Evolutionary conservation across 768 basidiomycete species (phyloP).

Genomic region (Nidularia pulvinata): DNA sequence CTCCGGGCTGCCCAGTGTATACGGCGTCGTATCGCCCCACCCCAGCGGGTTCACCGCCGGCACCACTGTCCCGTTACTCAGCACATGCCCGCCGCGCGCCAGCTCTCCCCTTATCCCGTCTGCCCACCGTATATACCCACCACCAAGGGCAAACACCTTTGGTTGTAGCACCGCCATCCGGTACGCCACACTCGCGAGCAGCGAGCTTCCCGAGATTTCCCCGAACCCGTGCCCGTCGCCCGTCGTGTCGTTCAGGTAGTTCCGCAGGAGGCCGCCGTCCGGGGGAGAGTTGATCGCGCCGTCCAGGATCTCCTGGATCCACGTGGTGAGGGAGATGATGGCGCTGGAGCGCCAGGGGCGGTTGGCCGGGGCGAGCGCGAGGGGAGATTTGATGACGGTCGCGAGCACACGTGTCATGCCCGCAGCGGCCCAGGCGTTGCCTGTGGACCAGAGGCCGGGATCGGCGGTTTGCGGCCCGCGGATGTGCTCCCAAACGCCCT

Average conservation of each 20-base stretch:
- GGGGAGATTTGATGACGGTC: constrained; percentile 37
- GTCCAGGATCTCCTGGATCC: constrained; percentile 46
- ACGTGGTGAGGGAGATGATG: constrained; percentile 21
- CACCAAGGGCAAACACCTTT: constrained; percentile 14
- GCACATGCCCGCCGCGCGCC: constrained; percentile 25
- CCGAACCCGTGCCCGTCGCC: constrained; percentile 32
- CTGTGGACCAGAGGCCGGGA: constrained; percentile 45
- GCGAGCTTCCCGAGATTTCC: constrained; percentile 39
- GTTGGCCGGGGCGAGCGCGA: constrained; percentile 9
- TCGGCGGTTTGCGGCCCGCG: constrained; percentile 35
- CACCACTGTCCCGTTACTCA: constrained; percentile 21
- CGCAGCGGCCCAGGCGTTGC: constrained; percentile 74
- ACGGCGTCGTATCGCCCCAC: constrained; percentile 32
- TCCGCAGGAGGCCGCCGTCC: constrained; percentile 35
- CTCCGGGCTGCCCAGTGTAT: constrained; percentile 35
- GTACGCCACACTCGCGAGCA: constrained; percentile 37
- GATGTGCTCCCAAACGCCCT: constrained; percentile 42
- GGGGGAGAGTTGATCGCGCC: constrained; percentile 27
- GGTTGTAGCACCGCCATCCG: constrained; percentile 36
- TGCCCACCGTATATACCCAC: constrained; percentile 31
- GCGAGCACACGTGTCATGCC: constrained; percentile 65
- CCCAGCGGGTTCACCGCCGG: constrained; percentile 38
- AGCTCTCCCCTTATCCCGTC: constrained; percentile 22
- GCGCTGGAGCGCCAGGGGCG: constrained; percentile 12
- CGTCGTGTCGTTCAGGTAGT: constrained; percentile 32